Evolutionary conservation across 768 basidiomycete genomes (phyloP), one percentile per base, ranked within the genome.

Genomic region (Podaxis sp.): DNA sequence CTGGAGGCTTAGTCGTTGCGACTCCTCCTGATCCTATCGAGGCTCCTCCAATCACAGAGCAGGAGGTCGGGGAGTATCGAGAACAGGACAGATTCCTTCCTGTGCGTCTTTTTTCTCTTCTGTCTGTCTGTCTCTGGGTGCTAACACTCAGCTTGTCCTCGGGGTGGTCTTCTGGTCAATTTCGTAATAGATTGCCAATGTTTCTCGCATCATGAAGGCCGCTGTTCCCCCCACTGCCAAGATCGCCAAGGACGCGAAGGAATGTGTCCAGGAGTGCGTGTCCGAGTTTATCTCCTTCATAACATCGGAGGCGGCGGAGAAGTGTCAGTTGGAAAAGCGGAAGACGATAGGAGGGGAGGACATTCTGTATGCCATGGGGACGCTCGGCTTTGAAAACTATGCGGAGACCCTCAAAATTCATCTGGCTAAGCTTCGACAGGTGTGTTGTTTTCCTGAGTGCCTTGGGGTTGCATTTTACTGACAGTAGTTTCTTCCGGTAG

Each of bases 311-410:
- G 96, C 96, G 4, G 93, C 93, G 14, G 96, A 98, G 74, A 93
- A 93, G 69, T 95, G 94, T 65, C 84, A 90, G 70, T 79, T 90
- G 66, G 95, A 98, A 78, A 98, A 98, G 75, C 83, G 96, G 63
- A 98, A 98, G 79, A 98, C 96, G 61, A 95, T 98, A 47, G 95
- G 93, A 11, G 96, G 96, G 25, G 95, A 98, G 79, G 96, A 98
- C 72, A 95, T 98, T 50, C 74, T 98, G 59, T 90, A 93, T 66
- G 95, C 95, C n/a, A 95, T 98, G 93, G 77, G 82, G 37, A 83
- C 88, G 38, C 82, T 98, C 21, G 96, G 96, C 23, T 97, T 97
- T 67, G 95, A 97, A 66, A 91, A 96, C 68, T 97, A 98, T 68
- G 90, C 89, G 51, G 92, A 95, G 76, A 90, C 91, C 37, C 77